Percentiles rank a stretch among this genome's conserved stretches.
Evolutionary conservation across 2,329 filamentous ascomycete genomes (phyloP).

Genomic region (Arthrobotrys megalospora): DNA sequence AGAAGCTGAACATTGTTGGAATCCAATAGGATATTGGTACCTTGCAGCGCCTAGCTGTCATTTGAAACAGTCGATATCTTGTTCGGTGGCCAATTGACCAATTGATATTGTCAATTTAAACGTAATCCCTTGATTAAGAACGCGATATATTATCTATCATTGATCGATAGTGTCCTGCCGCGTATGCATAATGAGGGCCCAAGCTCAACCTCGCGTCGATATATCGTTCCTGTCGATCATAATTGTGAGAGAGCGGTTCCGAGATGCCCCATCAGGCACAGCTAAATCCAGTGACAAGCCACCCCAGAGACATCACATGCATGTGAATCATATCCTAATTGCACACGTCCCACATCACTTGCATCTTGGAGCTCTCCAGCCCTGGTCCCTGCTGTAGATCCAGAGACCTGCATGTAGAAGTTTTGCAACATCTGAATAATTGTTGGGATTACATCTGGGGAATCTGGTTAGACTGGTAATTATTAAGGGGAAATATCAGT

Average conservation of each 20-base stretch:
- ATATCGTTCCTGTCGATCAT: conserved; percentile 47
- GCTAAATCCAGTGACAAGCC: conserved; percentile 10
- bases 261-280: conserved; percentile 48
- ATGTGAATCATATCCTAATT: conserved; percentile 28
- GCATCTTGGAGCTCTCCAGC: conserved; percentile 28
- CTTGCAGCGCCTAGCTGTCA: not conserved
- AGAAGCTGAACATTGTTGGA: conserved; percentile 16
- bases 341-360: not conserved
- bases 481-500: conserved; percentile 36
- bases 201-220: conserved; percentile 27
- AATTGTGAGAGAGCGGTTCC: conserved; percentile 38
- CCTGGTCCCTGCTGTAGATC: conserved; percentile 51
- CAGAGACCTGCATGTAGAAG: conserved; percentile 32
- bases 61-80: conserved; percentile 21
- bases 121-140: conserved; percentile 13
- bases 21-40: not conserved
- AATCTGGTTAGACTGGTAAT: not conserved
- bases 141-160: conserved; percentile 27
- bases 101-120: conserved; percentile 34
- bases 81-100: not conserved
- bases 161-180: conserved; percentile 1
- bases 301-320: conserved; percentile 43
- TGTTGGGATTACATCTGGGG: conserved; percentile 21
- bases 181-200: conserved; percentile 27
- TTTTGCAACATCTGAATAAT: conserved; percentile 24